phyloP scores from a whole-genome alignment of 345 rosid genomes.

The Brassica incana region DNA sequence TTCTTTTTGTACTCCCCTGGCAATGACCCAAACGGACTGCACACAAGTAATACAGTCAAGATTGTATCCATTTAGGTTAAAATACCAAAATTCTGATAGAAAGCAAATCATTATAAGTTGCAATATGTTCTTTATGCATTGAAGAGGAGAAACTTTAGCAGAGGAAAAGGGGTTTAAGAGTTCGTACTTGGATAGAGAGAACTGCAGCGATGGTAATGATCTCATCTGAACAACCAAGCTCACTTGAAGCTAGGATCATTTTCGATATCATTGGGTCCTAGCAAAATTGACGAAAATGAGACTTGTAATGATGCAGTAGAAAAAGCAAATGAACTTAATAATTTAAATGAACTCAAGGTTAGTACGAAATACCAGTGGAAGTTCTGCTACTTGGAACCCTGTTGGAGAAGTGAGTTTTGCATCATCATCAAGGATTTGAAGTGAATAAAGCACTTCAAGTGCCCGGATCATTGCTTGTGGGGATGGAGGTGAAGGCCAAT shows the following conservation, averaged over 20 bases:
- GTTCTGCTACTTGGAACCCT: conserved; percentile 97
- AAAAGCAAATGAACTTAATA: conserved; percentile 1
- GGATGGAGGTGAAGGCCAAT: conserved; percentile 95
- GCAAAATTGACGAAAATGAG: conserved; percentile 15
- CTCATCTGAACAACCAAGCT: conserved; percentile 91
- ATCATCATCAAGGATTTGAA: conserved; percentile 89
- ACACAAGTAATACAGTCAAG: not conserved
- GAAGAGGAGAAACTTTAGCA: not conserved
- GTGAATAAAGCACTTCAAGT: conserved; percentile 90
- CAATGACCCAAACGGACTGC: conserved; percentile 92
- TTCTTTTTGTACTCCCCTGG: conserved; percentile 75
- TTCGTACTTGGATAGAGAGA: conserved; percentile 81
- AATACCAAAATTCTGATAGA: not conserved
- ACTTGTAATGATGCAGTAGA: conserved; percentile 11
- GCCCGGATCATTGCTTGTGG: conserved; percentile 90
- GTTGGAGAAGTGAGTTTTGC: conserved; percentile 96
- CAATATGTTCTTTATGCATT: not conserved
- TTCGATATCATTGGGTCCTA: conserved; percentile 94
- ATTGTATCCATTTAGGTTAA: conserved; percentile 12
- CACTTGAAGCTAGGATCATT: conserved; percentile 88
- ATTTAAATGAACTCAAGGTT: not conserved
- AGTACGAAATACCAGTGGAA: conserved; percentile 62
- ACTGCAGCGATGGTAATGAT: conserved; percentile 78
- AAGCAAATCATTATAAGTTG: not conserved
- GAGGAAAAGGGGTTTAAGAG: not conserved